Percentiles rank a stretch among this genome's conserved stretches.
These are phyloP conservation scores for Eucalyptus sideroxylon DNA, from an alignment of 345 rosid species.

Conservation along the genomic window DNA sequence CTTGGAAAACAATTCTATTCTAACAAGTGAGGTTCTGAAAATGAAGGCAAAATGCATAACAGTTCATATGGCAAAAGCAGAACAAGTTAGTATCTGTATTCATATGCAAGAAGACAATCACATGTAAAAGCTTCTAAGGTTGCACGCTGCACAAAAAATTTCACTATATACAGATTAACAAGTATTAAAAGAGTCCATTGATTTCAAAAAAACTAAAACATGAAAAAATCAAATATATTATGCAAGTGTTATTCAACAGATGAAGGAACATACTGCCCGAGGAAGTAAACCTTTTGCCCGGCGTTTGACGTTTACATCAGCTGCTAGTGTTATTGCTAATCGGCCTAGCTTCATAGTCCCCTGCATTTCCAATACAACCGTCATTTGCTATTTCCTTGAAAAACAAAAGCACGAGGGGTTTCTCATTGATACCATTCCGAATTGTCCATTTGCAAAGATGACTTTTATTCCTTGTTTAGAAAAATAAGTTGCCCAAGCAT, in stretches of 20 bases:
- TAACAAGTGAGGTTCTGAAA: not conserved
- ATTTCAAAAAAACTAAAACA: not conserved
- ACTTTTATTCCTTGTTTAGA: slow-evolving; percentile 67
- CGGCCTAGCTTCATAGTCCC: slow-evolving; percentile 75
- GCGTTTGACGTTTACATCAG: slow-evolving; percentile 66
- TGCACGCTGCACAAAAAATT: not conserved
- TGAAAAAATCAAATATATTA: not conserved
- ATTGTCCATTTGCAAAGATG: slow-evolving; percentile 68
- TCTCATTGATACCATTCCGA: slow-evolving; percentile 51
- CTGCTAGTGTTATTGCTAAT: slow-evolving; percentile 65
- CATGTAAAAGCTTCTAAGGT: not conserved
- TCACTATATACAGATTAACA: not conserved
- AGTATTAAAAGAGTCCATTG: not conserved
- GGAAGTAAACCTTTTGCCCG: slow-evolving; percentile 87
- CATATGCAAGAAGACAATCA: not conserved
- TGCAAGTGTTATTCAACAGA: not conserved
- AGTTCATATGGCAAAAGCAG: not conserved
- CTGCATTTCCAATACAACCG: slow-evolving; percentile 18
- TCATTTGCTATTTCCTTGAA: not conserved
- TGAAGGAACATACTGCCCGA: slow-evolving; percentile 42
- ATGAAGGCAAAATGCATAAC: not conserved
- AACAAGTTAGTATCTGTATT: not conserved
- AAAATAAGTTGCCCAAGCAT: slow-evolving; percentile 92
- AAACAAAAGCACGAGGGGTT: not conserved
- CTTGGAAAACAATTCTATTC: not conserved